phyloP scores from a whole-genome alignment of 2,329 filamentous ascomycete species.

The Eurotiales sp. region DNA sequence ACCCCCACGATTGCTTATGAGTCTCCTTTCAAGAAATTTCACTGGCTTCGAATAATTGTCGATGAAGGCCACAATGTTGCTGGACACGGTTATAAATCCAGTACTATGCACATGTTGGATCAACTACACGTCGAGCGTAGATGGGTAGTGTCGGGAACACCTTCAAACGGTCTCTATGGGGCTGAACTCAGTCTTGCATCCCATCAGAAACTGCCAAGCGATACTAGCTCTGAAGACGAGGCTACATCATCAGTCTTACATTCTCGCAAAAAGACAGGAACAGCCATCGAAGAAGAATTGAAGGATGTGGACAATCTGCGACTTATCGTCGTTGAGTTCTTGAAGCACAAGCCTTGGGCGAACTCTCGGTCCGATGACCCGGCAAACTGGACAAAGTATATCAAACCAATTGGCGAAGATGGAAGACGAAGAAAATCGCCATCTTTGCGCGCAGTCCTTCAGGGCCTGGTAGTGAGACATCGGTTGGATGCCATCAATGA shows the following conservation, averaged over 20 bases:
- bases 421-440: conserved; percentile 46
- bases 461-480: conserved; percentile 78
- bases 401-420: conserved; percentile 58
- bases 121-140: conserved; percentile 62
- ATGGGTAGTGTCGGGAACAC: conserved; percentile 90
- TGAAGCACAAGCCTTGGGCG: conserved; percentile 75
- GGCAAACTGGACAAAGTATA: conserved; percentile 69
- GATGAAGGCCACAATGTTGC: conserved; percentile 89
- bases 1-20: conserved; percentile 43
- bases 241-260: conserved; percentile 29
- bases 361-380: conserved; percentile 58
- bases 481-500: conserved; percentile 64
- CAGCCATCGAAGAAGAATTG: conserved; percentile 51
- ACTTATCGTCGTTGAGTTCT: conserved; percentile 63
- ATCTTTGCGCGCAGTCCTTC: conserved; percentile 63
- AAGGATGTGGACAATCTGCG: conserved; percentile 66
- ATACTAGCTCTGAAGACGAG: conserved; percentile 31
- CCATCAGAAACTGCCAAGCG: conserved; percentile 33
- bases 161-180: conserved; percentile 77
- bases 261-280: conserved; percentile 34
- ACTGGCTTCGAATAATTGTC: conserved; percentile 84
- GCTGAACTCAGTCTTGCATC: conserved; percentile 59
- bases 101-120: conserved; percentile 52
- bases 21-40: conserved; percentile 65
- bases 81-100: conserved; percentile 59